phyloP scores from a whole-genome alignment of 306 rosid genomes.

The Hippophae tibetana region DNA sequence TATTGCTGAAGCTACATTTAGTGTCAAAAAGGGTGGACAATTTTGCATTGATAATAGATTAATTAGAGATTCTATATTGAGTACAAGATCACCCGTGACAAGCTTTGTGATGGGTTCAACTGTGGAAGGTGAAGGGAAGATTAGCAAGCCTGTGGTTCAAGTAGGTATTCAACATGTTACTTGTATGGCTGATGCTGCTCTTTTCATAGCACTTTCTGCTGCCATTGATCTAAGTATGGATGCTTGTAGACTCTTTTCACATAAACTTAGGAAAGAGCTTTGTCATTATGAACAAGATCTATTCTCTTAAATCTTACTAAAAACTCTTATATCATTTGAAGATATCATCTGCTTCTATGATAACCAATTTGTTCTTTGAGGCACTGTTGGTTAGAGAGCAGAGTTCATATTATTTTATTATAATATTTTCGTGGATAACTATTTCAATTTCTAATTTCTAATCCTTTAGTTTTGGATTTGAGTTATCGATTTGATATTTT shows the following conservation, averaged over 20 bases:
- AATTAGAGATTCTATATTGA: slow-evolving; percentile 30
- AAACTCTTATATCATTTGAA: neutral
- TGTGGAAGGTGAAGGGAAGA: slow-evolving; percentile 78
- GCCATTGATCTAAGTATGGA: slow-evolving; percentile 98
- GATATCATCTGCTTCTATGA: slow-evolving; percentile 30
- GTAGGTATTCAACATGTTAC: slow-evolving; percentile 81
- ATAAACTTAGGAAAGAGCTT: slow-evolving; percentile 78
- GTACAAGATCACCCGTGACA: slow-evolving; percentile 37
- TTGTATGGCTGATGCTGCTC: slow-evolving; percentile 91
- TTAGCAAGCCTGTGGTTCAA: slow-evolving; percentile 70
- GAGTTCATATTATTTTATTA: neutral
- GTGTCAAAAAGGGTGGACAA: slow-evolving; percentile 59
- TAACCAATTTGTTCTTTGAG: slow-evolving; percentile 21
- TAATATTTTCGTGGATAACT: neutral
- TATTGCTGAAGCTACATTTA: slow-evolving; percentile 72
- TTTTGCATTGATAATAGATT: slow-evolving; percentile 61
- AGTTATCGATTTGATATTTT: too few species aligned
- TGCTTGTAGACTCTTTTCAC: slow-evolving; percentile 76
- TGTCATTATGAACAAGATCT: slow-evolving; percentile 53
- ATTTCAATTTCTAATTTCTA: too few species aligned
- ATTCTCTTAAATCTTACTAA: slow-evolving; percentile 10
- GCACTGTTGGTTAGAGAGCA: slow-evolving; percentile 37
- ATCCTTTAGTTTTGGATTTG: too few species aligned
- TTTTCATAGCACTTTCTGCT: slow-evolving; percentile 75
- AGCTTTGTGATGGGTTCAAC: slow-evolving; percentile 86